Conservation (phyloP, 345 rosid genomes). For the Odontarrhena argentea region DNA sequence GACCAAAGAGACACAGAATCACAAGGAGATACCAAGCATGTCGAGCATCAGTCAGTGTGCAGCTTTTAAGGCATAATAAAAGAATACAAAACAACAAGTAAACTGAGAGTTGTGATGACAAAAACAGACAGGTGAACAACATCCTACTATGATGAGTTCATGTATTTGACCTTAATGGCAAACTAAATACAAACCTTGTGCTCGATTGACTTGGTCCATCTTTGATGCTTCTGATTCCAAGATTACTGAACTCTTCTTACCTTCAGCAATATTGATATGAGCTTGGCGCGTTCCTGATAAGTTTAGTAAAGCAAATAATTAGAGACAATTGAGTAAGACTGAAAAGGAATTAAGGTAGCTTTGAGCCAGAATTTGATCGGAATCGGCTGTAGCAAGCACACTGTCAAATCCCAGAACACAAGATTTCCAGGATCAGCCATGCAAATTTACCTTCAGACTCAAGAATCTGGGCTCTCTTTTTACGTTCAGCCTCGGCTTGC, state of each 20-base stretch:
- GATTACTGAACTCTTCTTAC: constrained; percentile 69
- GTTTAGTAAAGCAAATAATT: constrained; percentile 5
- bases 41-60: no score
- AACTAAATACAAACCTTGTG: constrained; percentile 52
- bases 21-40: neutral
- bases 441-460: constrained; percentile 69
- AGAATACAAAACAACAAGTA: neutral
- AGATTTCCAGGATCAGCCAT: neutral
- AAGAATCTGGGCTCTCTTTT: constrained; percentile 86
- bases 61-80: neutral
- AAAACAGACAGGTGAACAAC: neutral
- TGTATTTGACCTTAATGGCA: constrained; percentile 1
- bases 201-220: constrained; percentile 72
- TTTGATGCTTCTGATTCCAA: constrained; percentile 72
- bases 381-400: constrained; percentile 7
- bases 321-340: constrained; percentile 8
- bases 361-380: constrained; percentile 8
- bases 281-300: constrained; percentile 46
- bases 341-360: neutral
- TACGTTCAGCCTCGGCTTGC: constrained; percentile 99
- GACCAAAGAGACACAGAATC: neutral
- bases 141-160: constrained; percentile 8
- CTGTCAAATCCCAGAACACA: constrained; percentile 4
- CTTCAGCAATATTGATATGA: constrained; percentile 80
- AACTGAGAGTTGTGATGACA: neutral